Evolutionary conservation across 768 basidiomycete species (phyloP).

Genomic region (Infundibulicybe gibba): DNA sequence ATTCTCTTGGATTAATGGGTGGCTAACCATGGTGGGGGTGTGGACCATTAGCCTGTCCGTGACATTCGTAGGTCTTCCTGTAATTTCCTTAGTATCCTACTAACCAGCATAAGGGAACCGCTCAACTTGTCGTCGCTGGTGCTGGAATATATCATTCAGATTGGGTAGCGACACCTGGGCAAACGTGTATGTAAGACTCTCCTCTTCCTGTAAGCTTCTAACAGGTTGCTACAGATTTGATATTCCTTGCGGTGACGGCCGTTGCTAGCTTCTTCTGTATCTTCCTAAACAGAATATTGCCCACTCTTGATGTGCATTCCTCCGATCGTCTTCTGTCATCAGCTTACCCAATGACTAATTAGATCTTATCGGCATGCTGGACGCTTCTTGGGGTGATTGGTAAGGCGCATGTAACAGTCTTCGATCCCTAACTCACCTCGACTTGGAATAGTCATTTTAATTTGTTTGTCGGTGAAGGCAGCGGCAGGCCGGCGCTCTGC

Average conservation of each 20-base stretch:
- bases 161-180: slow-evolving; percentile 56
- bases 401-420: slow-evolving; percentile 12
- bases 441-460: slow-evolving; percentile 41
- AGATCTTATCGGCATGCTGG: slow-evolving; percentile 62
- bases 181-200: slow-evolving; percentile 40
- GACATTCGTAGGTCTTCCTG: slow-evolving; percentile 42
- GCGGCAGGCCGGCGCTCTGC: slow-evolving; percentile 50
- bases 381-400: slow-evolving; percentile 55
- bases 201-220: slow-evolving; percentile 2
- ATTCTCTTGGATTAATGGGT: slow-evolving; percentile 64
- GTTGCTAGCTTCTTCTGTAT: slow-evolving; percentile 49
- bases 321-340: not conserved
- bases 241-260: slow-evolving; percentile 51
- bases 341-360: not conserved
- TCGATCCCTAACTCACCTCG: not conserved
- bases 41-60: slow-evolving; percentile 69
- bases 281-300: slow-evolving; percentile 50
- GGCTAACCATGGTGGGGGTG: slow-evolving; percentile 65
- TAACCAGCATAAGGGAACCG: slow-evolving; percentile 38
- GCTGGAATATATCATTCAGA: slow-evolving; percentile 53
- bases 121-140: slow-evolving; percentile 58
- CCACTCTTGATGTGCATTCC: slow-evolving; percentile 42
- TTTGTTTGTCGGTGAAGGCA: slow-evolving; percentile 55
- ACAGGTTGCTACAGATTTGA: slow-evolving; percentile 33
- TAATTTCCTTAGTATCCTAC: not conserved